A percentile compares a stretch with the other conserved stretches of the same genome.
phyloP scores from a whole-genome alignment of 2,329 filamentous ascomycete species.

The Alternaria brassicae region DNA sequence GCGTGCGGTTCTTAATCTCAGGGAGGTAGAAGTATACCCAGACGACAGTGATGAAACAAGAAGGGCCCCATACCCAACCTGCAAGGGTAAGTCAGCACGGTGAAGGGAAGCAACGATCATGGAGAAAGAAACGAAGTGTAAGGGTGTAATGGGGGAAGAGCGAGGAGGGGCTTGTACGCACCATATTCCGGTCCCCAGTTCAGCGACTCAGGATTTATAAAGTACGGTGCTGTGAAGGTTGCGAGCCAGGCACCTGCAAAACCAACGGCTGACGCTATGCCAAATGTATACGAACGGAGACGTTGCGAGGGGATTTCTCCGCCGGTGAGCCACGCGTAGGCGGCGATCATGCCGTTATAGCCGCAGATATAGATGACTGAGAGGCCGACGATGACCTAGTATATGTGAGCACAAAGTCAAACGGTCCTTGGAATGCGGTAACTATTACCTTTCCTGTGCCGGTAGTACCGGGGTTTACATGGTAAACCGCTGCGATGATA shows the following conservation, averaged over 20 bases:
- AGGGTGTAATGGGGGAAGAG: not conserved
- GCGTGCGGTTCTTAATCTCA: slow-evolving; percentile 51
- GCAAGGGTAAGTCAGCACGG: not conserved
- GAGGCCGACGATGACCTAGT: slow-evolving; percentile 58
- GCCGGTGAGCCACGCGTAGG: slow-evolving; percentile 65
- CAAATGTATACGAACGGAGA: slow-evolving; percentile 65
- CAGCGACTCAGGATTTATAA: slow-evolving; percentile 63
- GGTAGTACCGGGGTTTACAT: slow-evolving; percentile 50
- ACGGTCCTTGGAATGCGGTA: not conserved
- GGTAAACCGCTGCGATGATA: slow-evolving; percentile 62
- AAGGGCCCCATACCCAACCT: slow-evolving; percentile 47
- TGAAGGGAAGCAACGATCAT: no score
- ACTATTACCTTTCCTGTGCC: slow-evolving; percentile 51
- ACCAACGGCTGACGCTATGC: slow-evolving; percentile 60
- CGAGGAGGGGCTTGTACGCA: slow-evolving; percentile 5
- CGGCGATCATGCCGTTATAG: slow-evolving; percentile 63
- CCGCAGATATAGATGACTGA: slow-evolving; percentile 62
- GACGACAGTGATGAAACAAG: slow-evolving; percentile 49
- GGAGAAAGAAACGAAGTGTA: no score
- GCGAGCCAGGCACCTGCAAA: slow-evolving; percentile 65
- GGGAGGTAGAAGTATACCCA: slow-evolving; percentile 45
- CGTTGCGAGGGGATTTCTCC: slow-evolving; percentile 66
- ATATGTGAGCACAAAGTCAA: slow-evolving; percentile 1
- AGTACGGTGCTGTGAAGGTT: slow-evolving; percentile 65
- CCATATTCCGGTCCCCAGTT: slow-evolving; percentile 66